Conservation (phyloP, 1,139 yeast genomes). For the Pneumocystis murina region DNA sequence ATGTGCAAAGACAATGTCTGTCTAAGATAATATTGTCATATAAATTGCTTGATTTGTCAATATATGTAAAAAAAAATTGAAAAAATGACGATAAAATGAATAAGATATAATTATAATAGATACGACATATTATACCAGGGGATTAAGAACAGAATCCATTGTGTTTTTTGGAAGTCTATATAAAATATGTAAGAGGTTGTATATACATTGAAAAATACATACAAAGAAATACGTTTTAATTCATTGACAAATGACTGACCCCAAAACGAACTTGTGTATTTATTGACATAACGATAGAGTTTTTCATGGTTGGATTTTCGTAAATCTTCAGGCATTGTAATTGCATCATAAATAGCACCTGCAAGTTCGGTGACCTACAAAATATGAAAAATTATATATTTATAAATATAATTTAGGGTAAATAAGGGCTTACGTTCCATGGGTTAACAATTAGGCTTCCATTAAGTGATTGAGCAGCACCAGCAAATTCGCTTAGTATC, state of each 20-base stretch:
- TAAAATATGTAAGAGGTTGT: not conserved
- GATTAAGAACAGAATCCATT: not conserved
- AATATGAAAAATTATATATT: constrained; percentile 40
- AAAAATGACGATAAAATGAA: not conserved
- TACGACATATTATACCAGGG: not conserved
- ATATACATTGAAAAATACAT: not conserved
- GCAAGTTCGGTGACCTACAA: constrained; percentile 40
- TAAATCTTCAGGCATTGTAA: constrained; percentile 74
- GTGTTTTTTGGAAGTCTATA: not conserved
- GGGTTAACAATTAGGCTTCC: constrained; percentile 93
- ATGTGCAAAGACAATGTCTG: too few species aligned
- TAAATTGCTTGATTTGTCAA: too few species aligned
- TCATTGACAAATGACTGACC: constrained; percentile 93
- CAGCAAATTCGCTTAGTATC: constrained; percentile 86
- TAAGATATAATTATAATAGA: not conserved
- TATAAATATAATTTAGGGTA: not conserved
- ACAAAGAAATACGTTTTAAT: constrained; percentile 32
- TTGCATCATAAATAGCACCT: constrained; percentile 69
- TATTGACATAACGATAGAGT: constrained; percentile 71
- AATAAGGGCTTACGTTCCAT: constrained; percentile 38
- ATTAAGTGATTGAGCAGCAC: constrained; percentile 95
- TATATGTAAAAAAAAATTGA: not conserved
- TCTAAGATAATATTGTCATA: too few species aligned
- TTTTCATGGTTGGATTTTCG: constrained; percentile 62
- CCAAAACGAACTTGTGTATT: constrained; percentile 93